Evolutionary conservation across 2,329 filamentous ascomycete genomes (phyloP).

Genomic region (Phoma sp.): DNA sequence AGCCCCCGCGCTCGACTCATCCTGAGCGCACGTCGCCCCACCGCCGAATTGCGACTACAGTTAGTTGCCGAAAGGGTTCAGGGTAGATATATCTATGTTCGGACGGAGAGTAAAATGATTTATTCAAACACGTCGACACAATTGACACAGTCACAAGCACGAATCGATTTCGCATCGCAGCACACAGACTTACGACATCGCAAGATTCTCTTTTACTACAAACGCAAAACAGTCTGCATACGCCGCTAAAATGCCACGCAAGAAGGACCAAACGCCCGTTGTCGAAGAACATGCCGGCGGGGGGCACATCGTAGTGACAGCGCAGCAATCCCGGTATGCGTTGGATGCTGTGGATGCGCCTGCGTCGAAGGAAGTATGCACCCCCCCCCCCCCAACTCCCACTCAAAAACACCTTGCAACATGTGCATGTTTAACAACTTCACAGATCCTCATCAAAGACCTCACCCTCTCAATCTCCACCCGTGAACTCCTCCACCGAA

Average conservation of each 20-base stretch:
- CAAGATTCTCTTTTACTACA: no score
- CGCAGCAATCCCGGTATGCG: conserved; percentile 50
- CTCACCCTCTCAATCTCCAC: conserved; percentile 71
- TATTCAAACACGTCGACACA: no score
- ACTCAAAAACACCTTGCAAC: no score
- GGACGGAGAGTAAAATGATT: no score
- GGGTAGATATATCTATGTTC: background rate
- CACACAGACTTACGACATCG: no score
- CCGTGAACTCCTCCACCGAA: conserved; percentile 73
- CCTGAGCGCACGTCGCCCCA: background rate
- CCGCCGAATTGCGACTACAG: background rate
- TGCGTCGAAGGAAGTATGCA: conserved; percentile 44
- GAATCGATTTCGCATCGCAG: no score
- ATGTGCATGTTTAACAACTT: no score
- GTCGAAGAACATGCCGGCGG: conserved; percentile 35
- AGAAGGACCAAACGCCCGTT: conserved; percentile 30
- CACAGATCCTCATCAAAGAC: conserved; percentile 65
- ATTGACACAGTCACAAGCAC: no score
- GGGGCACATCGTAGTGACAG: conserved; percentile 44
- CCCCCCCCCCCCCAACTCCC: no score
- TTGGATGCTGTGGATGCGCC: conserved; percentile 49
- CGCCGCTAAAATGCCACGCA: conserved; percentile 36
- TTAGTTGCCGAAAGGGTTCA: no score
- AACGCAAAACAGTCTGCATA: background rate
- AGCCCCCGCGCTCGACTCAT: background rate